These are phyloP conservation scores for Croton laevigatus DNA, from an alignment of 441 rosid genomes.

Conservation along the genomic window DNA sequence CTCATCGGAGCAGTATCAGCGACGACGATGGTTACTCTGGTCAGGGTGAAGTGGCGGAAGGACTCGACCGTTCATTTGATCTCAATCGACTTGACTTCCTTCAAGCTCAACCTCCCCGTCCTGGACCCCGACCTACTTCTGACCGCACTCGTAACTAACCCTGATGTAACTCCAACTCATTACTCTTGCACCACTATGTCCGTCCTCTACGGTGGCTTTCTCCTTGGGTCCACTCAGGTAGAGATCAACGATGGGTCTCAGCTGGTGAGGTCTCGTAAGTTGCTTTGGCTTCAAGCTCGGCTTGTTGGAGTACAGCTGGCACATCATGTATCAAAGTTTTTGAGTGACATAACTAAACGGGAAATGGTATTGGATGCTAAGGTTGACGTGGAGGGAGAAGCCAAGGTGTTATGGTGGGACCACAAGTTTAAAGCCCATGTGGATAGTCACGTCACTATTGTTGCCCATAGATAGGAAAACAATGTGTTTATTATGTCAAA, in stretches of 20 bases:
- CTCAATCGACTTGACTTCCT: conserved; percentile 73
- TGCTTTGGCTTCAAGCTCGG: conserved; percentile 58
- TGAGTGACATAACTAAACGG: conserved; percentile 63
- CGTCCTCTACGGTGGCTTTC: conserved; percentile 75
- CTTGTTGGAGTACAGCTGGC: conserved; percentile 74
- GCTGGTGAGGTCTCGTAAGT: conserved; percentile 58
- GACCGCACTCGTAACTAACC: conserved; percentile 79
- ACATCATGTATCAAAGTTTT: conserved; percentile 58
- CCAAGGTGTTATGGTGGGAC: conserved; percentile 78
- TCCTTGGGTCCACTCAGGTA: conserved; percentile 55
- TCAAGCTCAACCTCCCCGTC: conserved; percentile 66
- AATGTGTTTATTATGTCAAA: no score
- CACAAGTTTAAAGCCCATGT: conserved; percentile 75
- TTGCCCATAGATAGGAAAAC: background rate
- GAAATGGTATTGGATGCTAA: conserved; percentile 74
- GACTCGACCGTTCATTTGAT: conserved; percentile 76
- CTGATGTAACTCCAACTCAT: conserved; percentile 56
- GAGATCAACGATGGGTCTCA: conserved; percentile 63
- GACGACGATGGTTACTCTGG: conserved; percentile 37
- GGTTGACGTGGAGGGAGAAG: conserved; percentile 61
- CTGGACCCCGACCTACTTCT: conserved; percentile 71
- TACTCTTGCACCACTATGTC: conserved; percentile 75
- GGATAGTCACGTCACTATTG: conserved; percentile 61
- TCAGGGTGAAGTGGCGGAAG: conserved; percentile 62
- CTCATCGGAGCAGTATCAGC: conserved; percentile 65